These are phyloP conservation scores for Aspergillus caelatus DNA, from an alignment of 2,329 filamentous ascomycete genomes.

Conservation along the genomic window DNA sequence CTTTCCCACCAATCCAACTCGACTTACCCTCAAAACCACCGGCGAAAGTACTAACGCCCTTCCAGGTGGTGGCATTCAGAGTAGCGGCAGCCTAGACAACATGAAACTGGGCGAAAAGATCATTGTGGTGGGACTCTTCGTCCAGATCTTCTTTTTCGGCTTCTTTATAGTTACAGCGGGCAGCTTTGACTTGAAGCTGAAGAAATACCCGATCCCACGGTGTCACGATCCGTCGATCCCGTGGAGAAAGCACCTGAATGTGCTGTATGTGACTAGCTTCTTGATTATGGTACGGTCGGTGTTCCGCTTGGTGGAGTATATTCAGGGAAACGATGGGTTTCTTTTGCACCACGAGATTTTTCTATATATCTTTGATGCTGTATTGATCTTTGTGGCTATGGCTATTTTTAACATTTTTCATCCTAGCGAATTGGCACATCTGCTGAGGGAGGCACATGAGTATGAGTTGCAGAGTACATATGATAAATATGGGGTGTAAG, in stretches of 20 bases:
- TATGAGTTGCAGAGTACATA: no score
- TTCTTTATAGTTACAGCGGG: conserved; percentile 50
- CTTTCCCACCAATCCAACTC: no score
- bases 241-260: conserved; percentile 14
- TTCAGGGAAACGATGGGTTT: conserved; percentile 10
- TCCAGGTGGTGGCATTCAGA: conserved; percentile 12
- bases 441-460: no score
- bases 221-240: background rate
- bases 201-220: conserved; percentile 8
- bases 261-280: conserved; percentile 15
- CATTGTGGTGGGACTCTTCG: conserved; percentile 57
- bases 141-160: conserved; percentile 61
- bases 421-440: background rate
- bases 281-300: conserved; percentile 18
- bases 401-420: conserved; percentile 12
- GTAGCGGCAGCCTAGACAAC: conserved; percentile 7
- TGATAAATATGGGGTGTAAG: no score
- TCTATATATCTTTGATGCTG: conserved; percentile 21
- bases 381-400: conserved; percentile 18
- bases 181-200: conserved; percentile 11
- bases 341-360: conserved; percentile 9
- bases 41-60: no score
- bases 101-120: conserved; percentile 37
- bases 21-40: no score
- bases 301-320: conserved; percentile 14